phyloP scores from a whole-genome alignment of 169 alveolate genomes.

The Cryptosporidium andersoni region DNA sequence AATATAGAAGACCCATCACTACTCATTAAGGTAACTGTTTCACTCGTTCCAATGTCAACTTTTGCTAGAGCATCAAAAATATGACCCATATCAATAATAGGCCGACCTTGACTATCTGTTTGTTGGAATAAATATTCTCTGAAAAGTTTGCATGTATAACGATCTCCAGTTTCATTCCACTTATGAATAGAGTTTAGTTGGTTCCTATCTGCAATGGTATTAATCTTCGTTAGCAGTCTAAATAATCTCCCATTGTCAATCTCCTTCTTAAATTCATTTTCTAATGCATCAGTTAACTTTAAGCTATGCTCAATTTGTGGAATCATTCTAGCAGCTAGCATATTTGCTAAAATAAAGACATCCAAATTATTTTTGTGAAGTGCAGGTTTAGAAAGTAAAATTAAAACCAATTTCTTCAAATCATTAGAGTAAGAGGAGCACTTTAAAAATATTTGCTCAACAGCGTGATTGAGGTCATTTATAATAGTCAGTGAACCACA shows the following conservation, averaged over 20 bases:
- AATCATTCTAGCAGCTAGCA: slow-evolving; percentile 71
- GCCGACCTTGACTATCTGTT: slow-evolving; percentile 67
- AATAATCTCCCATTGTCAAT: slow-evolving; percentile 68
- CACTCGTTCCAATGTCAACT: slow-evolving; percentile 68
- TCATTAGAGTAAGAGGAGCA: slow-evolving; percentile 58
- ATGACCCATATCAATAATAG: slow-evolving; percentile 67
- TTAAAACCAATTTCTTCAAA: slow-evolving; percentile 45
- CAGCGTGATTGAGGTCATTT: slow-evolving; percentile 64
- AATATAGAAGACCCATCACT: slow-evolving; percentile 68
- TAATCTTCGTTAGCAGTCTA: slow-evolving; percentile 48
- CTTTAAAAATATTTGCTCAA: slow-evolving; percentile 58
- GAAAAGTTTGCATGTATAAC: slow-evolving; percentile 54
- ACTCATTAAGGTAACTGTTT: slow-evolving; percentile 62
- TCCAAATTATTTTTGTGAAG: slow-evolving; percentile 59
- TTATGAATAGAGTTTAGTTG: slow-evolving; percentile 67
- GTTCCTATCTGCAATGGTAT: slow-evolving; percentile 66
- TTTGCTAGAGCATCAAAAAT: slow-evolving; percentile 63
- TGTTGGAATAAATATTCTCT: slow-evolving; percentile 67
- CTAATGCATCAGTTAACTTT: slow-evolving; percentile 64
- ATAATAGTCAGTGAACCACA: slow-evolving; percentile 64
- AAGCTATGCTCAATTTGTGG: slow-evolving; percentile 69
- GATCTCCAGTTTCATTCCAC: slow-evolving; percentile 70
- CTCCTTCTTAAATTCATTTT: slow-evolving; percentile 59
- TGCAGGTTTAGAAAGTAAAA: slow-evolving; percentile 66
- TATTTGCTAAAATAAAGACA: slow-evolving; percentile 59